Base-by-base conservation (phyloP, 1,284 basidiomycete genomes). In the Rhodotorula sp. region DNA sequence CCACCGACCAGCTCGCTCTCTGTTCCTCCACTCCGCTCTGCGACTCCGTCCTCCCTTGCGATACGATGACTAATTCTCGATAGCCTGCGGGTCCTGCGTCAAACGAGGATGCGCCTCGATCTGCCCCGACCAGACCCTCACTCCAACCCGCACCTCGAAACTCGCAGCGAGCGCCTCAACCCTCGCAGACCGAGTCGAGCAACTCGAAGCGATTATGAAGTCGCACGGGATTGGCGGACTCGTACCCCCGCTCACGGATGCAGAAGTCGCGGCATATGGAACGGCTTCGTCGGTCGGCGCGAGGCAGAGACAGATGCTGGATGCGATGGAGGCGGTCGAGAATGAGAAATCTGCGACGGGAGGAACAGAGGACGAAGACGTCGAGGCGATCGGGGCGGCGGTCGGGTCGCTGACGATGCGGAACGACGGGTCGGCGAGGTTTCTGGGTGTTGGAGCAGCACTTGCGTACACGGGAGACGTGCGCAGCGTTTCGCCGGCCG, bases 331-430 rank as follows among this genome's bases (percentile, higher is more conserved):
- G 36, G 27, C 8, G 17, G 63, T 19, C 5, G 52, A 20, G 39
- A 48, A 22, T 11, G 47, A n/a, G 20, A 51, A n/a, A 11, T 24
- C 49, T 8, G 36, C 2, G 29, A 39, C 1, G 29, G 34, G 27
- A n/a, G 54, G 24, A 30, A 10, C 29, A 44, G 56, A 66, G 22
- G 61, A 62, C 5, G 63, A 44, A 11, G 51, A 55, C 15, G 17
- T 30, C 15, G 57, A 47, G 10, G 7, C 29, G n/a, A 5, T 68
- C 15, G 19, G 32, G 22, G 15, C 24, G 10, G 66, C 61, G 2
- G 66, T 68, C 17, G 66, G 66, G 6, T 59, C 56, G 53, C 39
- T 68, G 27, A 56, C 67, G 17, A 49, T 68, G 27, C 10, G 57
- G 5, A 57, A 63, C 6, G 67, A 68, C 29, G 67, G 67, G 22